phyloP scores from a whole-genome alignment of 345 rosid genomes.

The Schrenkiella parvula region DNA sequence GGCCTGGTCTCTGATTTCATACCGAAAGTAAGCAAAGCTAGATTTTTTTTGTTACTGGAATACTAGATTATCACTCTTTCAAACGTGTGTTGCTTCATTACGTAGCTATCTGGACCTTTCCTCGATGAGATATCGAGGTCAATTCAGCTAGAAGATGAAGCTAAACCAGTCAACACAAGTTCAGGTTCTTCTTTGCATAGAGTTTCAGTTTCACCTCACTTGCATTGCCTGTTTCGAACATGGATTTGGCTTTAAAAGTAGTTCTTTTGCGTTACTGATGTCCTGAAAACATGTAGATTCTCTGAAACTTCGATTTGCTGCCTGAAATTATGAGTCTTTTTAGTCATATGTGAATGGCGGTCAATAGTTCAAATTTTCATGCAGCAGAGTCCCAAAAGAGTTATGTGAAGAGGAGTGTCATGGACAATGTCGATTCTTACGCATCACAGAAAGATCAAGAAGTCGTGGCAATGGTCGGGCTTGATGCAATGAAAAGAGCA shows the following conservation, averaged over 20 bases:
- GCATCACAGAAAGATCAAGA: constrained; percentile 4
- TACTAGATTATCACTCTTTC: not conserved
- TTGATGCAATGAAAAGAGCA: constrained; percentile 81
- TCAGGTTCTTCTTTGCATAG: constrained; percentile 23
- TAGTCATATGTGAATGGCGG: not conserved
- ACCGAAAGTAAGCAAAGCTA: constrained; percentile 47
- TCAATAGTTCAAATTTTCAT: not conserved
- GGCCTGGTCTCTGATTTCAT: constrained; percentile 39
- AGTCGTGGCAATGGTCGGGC: constrained; percentile 50
- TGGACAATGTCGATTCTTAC: constrained; percentile 1
- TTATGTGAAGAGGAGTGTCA: constrained; percentile 15
- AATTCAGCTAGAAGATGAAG: constrained; percentile 18
- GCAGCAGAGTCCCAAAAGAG: constrained; percentile 20
- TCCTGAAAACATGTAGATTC: not conserved
- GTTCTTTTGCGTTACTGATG: not conserved
- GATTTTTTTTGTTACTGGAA: not conserved
- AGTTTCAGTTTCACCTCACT: not conserved
- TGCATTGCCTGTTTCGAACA: not conserved
- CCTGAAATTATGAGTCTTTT: not conserved
- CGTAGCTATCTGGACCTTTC: constrained; percentile 47
- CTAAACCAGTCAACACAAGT: not conserved
- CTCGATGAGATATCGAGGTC: constrained; percentile 48
- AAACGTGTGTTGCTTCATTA: not conserved
- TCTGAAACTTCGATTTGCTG: not conserved
- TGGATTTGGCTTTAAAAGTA: not conserved